Evolutionary conservation across 306 rosid genomes (phyloP).

Genomic region (Gillenia trifoliata): DNA sequence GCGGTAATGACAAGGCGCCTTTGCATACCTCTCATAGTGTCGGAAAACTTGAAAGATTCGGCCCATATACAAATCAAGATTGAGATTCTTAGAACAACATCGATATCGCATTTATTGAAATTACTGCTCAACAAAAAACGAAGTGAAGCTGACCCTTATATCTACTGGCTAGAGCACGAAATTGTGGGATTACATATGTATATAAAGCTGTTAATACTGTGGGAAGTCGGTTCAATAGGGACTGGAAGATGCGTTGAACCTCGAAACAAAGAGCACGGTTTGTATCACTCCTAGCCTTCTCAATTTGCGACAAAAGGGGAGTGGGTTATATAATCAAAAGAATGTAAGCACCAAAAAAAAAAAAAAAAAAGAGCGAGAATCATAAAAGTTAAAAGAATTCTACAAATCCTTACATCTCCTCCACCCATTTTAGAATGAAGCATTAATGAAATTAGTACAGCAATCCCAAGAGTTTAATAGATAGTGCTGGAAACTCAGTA

Average conservation of each 20-base stretch:
- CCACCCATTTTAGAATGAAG: slow-evolving; percentile 93
- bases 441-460: slow-evolving; percentile 57
- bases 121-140: too few species aligned
- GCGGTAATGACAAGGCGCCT: slow-evolving; percentile 73
- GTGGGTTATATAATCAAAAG: neutral
- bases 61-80: too few species aligned
- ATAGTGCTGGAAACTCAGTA: slow-evolving; percentile 88
- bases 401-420: slow-evolving; percentile 42
- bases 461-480: slow-evolving; percentile 66
- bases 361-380: neutral
- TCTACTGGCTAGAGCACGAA: slow-evolving; percentile 41
- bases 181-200: slow-evolving; percentile 33
- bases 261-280: slow-evolving; percentile 44
- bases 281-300: slow-evolving; percentile 51
- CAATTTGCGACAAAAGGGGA: slow-evolving; percentile 19
- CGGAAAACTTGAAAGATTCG: slow-evolving; percentile 39
- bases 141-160: too few species aligned
- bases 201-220: slow-evolving; percentile 39
- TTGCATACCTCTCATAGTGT: slow-evolving; percentile 76
- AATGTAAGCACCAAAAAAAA: neutral
- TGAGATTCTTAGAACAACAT: too few species aligned
- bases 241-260: slow-evolving; percentile 47
- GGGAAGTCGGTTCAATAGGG: slow-evolving; percentile 48
- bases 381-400: neutral
- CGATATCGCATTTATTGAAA: too few species aligned